phyloP scores from a whole-genome alignment of 768 basidiomycete species.

The Paxillus ammoniavirescens region DNA sequence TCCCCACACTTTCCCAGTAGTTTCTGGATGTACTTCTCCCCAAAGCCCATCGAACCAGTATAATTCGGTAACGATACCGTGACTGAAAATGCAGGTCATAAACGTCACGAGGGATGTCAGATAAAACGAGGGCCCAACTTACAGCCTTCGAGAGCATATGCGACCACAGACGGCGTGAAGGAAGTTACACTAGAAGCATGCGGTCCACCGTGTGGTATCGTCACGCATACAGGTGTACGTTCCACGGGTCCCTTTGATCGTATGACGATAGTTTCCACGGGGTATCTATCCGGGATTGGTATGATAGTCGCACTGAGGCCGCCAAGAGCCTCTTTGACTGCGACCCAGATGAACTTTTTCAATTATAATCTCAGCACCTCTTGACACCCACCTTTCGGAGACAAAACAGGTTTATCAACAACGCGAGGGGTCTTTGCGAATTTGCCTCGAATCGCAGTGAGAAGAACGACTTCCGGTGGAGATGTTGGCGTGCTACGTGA shows the following conservation, averaged over 20 bases:
- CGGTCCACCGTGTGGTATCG: slow-evolving; percentile 62
- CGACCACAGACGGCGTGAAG: slow-evolving; percentile 43
- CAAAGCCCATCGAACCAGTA: slow-evolving; percentile 65
- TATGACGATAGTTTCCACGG: slow-evolving; percentile 57
- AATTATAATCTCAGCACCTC: background rate
- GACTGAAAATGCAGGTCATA: slow-evolving; percentile 34
- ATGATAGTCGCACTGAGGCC: slow-evolving; percentile 43
- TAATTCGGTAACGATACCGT: slow-evolving; percentile 64
- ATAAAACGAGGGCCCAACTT: slow-evolving; percentile 19
- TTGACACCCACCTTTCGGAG: slow-evolving; percentile 35
- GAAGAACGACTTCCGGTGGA: slow-evolving; percentile 51
- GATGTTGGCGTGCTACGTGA: slow-evolving; percentile 46
- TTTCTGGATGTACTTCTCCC: slow-evolving; percentile 54
- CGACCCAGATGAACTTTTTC: background rate
- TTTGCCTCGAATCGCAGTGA: slow-evolving; percentile 30
- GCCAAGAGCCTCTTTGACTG: slow-evolving; percentile 45
- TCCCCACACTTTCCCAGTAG: slow-evolving; percentile 60
- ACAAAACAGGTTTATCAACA: slow-evolving; percentile 42
- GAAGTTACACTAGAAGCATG: slow-evolving; percentile 48
- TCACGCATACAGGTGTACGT: slow-evolving; percentile 46
- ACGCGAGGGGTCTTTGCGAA: slow-evolving; percentile 33
- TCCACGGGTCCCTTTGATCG: slow-evolving; percentile 23
- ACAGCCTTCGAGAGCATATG: slow-evolving; percentile 63
- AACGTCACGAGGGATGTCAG: too few species aligned
- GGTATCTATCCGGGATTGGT: slow-evolving; percentile 47